Evolutionary conservation across 1,139 yeast genomes (phyloP).

Genomic region (Meyerozyma elateridarum): DNA sequence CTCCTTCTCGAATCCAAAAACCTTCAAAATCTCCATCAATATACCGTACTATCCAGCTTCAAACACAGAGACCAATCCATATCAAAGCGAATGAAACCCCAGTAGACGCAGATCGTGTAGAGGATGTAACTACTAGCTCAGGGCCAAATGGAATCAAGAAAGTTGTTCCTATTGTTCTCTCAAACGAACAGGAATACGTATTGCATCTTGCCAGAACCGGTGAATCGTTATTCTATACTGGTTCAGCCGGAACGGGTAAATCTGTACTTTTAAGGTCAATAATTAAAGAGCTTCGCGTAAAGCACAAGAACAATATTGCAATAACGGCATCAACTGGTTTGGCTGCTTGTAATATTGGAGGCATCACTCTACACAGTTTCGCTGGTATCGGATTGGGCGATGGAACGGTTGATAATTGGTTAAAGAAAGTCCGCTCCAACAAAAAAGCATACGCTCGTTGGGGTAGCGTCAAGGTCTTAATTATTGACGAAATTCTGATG

Average conservation of each 20-base stretch:
- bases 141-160: conserved; percentile 12
- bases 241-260: conserved; percentile 96
- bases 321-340: conserved; percentile 91
- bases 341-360: conserved; percentile 91
- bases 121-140: conserved; percentile 1
- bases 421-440: conserved; percentile 53
- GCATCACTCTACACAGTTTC: conserved; percentile 78
- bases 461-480: conserved; percentile 56
- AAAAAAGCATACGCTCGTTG: conserved; percentile 56
- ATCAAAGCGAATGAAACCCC: conserved; percentile 5
- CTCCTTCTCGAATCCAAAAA: too few relatives aligned
- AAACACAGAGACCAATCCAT: conserved; percentile 15
- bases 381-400: conserved; percentile 81
- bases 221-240: conserved; percentile 74
- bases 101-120: conserved; percentile 1
- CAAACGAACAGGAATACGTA: conserved; percentile 39
- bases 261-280: conserved; percentile 70
- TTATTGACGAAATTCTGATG: conserved; percentile 90
- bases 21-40: background rate
- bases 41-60: conserved; percentile 20
- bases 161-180: conserved; percentile 35
- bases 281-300: conserved; percentile 51
- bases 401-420: conserved; percentile 28
- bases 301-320: conserved; percentile 54
- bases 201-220: conserved; percentile 36